Percentiles rank a stretch among this genome's conserved stretches.
Evolutionary conservation across 176 grass and related monocot genomes (phyloP).

Genomic region (Urochloa ruziziensis): DNA sequence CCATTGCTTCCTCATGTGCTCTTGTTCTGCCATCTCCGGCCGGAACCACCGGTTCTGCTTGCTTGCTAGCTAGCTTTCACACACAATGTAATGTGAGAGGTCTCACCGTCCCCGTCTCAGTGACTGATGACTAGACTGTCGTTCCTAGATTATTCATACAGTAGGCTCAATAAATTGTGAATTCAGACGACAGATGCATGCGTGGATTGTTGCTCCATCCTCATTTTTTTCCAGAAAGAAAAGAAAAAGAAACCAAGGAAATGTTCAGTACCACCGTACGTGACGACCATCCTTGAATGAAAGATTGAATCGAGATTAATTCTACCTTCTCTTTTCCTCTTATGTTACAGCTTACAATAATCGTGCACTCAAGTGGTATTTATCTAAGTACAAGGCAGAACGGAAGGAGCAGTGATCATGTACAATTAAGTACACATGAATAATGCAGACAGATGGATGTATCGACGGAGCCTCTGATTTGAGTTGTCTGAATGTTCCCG

Average conservation of each 20-base stretch:
- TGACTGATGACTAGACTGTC: neutral
- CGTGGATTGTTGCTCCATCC: neutral
- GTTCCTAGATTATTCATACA: too few relatives aligned
- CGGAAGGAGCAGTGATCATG: neutral
- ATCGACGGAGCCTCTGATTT: neutral
- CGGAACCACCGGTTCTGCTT: neutral
- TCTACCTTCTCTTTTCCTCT: slow-evolving; percentile 6
- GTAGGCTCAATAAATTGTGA: too few relatives aligned
- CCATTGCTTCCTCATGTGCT: neutral
- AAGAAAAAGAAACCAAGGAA: too few relatives aligned
- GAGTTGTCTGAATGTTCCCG: neutral
- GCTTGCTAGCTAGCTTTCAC: neutral
- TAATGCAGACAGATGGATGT: neutral
- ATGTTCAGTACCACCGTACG: too few relatives aligned
- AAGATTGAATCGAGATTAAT: neutral
- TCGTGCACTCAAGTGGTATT: neutral
- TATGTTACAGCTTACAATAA: slow-evolving; percentile 17
- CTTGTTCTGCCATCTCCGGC: neutral
- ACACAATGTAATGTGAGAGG: neutral
- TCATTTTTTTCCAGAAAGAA: too few relatives aligned
- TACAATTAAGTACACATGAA: slow-evolving; percentile 21
- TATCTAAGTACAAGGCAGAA: neutral
- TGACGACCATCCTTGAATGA: neutral
- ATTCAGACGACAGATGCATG: neutral
- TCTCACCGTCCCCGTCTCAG: too few relatives aligned